Percentiles rank a stretch among this genome's conserved stretches.
Evolutionary conservation across 192 early-diverging fungal species (phyloP).

Genomic region (Coemansia guatemalensis): DNA sequence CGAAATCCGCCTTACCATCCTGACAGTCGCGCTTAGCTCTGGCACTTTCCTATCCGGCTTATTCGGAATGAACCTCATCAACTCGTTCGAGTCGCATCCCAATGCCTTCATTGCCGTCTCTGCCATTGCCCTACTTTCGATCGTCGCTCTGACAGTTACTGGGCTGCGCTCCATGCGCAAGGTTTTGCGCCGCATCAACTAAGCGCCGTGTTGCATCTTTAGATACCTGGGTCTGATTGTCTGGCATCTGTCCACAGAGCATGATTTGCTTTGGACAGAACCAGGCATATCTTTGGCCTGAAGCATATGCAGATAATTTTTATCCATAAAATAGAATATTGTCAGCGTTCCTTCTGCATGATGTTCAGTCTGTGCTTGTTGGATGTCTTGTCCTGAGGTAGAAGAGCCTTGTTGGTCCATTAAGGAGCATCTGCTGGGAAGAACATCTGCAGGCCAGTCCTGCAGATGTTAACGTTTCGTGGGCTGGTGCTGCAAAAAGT

Average conservation of each 20-base stretch:
- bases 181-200: slow-evolving; percentile 47
- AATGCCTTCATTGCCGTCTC: slow-evolving; percentile 68
- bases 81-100: slow-evolving; percentile 67
- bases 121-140: slow-evolving; percentile 41
- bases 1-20: slow-evolving; percentile 80
- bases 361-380: no score
- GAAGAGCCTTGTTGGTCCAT: no score
- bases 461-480: no score
- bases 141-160: slow-evolving; percentile 30
- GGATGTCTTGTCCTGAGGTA: no score
- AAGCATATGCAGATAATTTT: background rate
- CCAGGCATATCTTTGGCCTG: slow-evolving; percentile 2
- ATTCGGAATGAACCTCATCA: slow-evolving; percentile 90
- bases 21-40: slow-evolving; percentile 71
- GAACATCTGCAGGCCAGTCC: no score
- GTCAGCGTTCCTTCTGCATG: background rate
- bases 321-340: background rate
- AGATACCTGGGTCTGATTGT: background rate
- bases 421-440: no score
- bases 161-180: slow-evolving; percentile 51
- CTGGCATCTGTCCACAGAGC: background rate
- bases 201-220: background rate
- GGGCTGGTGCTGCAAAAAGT: no score
- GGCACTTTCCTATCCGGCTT: slow-evolving; percentile 75
- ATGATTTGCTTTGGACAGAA: background rate